Percentiles rank a stretch among this genome's conserved stretches.
Evolutionary conservation across 768 basidiomycete species (phyloP).

Genomic region (Psilocybe subaeruginosa): DNA sequence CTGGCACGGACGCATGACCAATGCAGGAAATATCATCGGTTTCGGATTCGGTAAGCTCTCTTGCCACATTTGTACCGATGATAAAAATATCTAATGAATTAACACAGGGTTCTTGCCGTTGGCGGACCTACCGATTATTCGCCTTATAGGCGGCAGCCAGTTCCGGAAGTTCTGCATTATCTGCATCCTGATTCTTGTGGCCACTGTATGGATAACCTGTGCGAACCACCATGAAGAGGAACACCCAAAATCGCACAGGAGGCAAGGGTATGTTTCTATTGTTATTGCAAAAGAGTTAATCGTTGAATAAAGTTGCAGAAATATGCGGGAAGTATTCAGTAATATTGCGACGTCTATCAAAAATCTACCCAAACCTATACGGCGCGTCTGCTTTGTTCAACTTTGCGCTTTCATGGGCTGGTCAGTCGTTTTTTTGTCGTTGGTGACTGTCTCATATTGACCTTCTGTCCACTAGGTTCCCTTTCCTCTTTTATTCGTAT

Average conservation of each 20-base stretch:
- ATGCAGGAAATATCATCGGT: slow-evolving; percentile 96
- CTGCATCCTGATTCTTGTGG: slow-evolving; percentile 74
- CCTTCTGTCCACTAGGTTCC: slow-evolving; percentile 63
- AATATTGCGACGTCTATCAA: slow-evolving; percentile 78
- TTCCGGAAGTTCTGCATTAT: slow-evolving; percentile 96
- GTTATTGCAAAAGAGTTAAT: not conserved
- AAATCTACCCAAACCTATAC: slow-evolving; percentile 81
- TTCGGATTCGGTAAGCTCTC: slow-evolving; percentile 77
- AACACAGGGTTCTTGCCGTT: slow-evolving; percentile 86
- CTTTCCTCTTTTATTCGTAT: slow-evolving; percentile 91
- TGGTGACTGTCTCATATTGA: slow-evolving; percentile 6
- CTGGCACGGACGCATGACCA: slow-evolving; percentile 96
- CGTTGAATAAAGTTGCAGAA: slow-evolving; percentile 28
- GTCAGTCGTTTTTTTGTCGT: slow-evolving; percentile 39
- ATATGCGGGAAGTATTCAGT: slow-evolving; percentile 66
- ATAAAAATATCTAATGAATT: not conserved
- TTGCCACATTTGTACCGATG: not conserved
- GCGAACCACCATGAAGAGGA: slow-evolving; percentile 82
- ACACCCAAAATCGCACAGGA: slow-evolving; percentile 43
- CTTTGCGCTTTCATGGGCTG: slow-evolving; percentile 98
- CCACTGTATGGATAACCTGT: slow-evolving; percentile 90
- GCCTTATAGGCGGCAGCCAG: slow-evolving; percentile 85
- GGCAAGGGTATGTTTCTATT: slow-evolving; percentile 39
- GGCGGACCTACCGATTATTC: slow-evolving; percentile 72
- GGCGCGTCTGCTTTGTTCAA: slow-evolving; percentile 91